Percentiles rank a stretch among this genome's conserved stretches.
Evolutionary conservation across 129 eudicot species (phyloP).

Genomic region (Saposhnikovia divaricata): DNA sequence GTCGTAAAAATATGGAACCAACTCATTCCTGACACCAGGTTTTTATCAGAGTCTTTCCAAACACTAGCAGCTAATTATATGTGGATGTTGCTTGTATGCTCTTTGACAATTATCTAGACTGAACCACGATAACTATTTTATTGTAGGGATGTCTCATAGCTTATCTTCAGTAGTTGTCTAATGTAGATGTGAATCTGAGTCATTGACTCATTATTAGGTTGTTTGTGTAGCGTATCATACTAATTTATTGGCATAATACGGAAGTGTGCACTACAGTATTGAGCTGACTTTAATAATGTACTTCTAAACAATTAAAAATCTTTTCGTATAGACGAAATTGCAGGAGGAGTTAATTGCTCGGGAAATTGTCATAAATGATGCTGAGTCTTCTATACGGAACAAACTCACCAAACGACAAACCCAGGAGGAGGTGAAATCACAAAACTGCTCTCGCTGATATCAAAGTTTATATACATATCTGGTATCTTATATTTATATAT

Average conservation of each 20-base stretch:
- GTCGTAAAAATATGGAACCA: too few relatives aligned
- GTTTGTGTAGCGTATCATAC: background rate
- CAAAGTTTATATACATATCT: background rate
- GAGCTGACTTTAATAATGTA: background rate
- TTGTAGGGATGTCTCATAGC: background rate
- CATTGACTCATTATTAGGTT: background rate
- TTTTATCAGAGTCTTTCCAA: background rate
- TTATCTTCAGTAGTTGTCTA: background rate
- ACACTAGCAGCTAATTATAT: background rate
- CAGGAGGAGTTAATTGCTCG: conserved; percentile 93
- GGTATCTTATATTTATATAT: background rate
- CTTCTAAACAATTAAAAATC: background rate
- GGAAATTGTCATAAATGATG: conserved; percentile 96
- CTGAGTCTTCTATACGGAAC: conserved; percentile 78
- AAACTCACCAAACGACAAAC: conserved; percentile 53
- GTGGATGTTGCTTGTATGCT: background rate
- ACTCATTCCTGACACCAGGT: too few relatives aligned
- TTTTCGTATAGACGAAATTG: conserved; percentile 56
- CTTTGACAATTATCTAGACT: background rate
- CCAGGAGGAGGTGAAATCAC: conserved; percentile 38
- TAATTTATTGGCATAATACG: background rate
- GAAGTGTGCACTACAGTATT: background rate
- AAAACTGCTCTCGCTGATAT: too few relatives aligned
- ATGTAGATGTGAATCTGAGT: background rate
- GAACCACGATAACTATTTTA: background rate